These are phyloP conservation scores for Boletus eberwhitei DNA, from an alignment of 768 basidiomycete genomes.

Conservation along the genomic window DNA sequence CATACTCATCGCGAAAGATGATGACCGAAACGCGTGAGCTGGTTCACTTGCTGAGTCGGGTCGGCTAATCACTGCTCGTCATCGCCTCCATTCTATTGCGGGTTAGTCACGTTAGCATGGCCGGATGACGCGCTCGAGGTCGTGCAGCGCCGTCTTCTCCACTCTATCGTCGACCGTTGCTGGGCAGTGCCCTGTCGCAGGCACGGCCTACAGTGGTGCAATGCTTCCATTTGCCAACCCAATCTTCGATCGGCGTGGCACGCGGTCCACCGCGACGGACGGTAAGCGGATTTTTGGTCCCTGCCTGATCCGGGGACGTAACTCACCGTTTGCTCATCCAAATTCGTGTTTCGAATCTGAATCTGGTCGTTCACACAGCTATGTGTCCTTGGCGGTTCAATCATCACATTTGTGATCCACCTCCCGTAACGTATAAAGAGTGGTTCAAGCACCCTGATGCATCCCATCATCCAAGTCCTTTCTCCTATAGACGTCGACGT, in stretches of 20 bases:
- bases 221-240: neutral
- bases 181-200: neutral
- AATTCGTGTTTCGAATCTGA: neutral
- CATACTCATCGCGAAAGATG: neutral
- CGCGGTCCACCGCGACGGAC: neutral
- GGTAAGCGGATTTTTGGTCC: neutral
- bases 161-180: slow-evolving; percentile 2
- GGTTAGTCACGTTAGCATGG: neutral
- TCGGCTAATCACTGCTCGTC: neutral
- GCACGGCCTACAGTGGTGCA: neutral
- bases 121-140: too few species aligned
- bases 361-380: neutral
- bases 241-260: slow-evolving; percentile 11
- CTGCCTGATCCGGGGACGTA: neutral
- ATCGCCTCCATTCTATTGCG: neutral
- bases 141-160: neutral
- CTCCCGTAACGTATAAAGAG: slow-evolving; percentile 19
- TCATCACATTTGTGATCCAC: neutral
- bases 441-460: slow-evolving; percentile 1
- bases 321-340: neutral
- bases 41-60: neutral
- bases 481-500: slow-evolving; percentile 2
- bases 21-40: neutral
- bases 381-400: neutral
- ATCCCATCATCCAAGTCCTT: neutral